Percentiles rank a stretch among this genome's conserved stretches.
phyloP scores from a whole-genome alignment of 1,284 basidiomycete genomes.

The Microbotryum saponariae region DNA sequence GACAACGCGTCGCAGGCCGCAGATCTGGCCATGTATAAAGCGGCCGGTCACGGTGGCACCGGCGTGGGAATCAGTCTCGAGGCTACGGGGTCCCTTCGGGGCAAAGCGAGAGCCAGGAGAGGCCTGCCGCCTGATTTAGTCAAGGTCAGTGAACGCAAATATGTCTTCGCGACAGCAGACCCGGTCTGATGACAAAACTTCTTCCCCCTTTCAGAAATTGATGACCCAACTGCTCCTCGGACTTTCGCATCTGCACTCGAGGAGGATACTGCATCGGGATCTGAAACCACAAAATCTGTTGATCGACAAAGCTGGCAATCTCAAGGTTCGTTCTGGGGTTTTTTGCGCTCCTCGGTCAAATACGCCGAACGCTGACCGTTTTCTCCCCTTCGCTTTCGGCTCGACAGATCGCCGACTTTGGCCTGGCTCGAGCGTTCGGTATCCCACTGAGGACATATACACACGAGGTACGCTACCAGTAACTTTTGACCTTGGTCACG shows the following conservation, averaged over 20 bases:
- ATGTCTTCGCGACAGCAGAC: neutral
- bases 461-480: constrained; percentile 64
- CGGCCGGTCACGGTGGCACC: constrained; percentile 43
- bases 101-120: constrained; percentile 17
- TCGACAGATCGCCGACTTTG: constrained; percentile 75
- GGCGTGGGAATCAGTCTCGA: constrained; percentile 56
- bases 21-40: constrained; percentile 12
- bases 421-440: constrained; percentile 91
- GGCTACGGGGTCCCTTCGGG: neutral
- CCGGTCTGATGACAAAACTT: neutral
- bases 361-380: neutral
- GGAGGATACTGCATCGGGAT: constrained; percentile 92
- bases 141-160: constrained; percentile 7
- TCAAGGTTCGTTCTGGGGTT: constrained; percentile 50
- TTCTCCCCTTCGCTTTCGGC: too few species aligned
- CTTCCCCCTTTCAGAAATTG: constrained; percentile 59
- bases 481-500: constrained; percentile 1
- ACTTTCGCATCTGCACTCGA: constrained; percentile 88
- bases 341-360: neutral
- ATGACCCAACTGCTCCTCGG: constrained; percentile 78
- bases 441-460: constrained; percentile 97
- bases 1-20: constrained; percentile 48
- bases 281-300: constrained; percentile 96
- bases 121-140: constrained; percentile 24
- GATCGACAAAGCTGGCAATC: constrained; percentile 79